A percentile compares a stretch with the other conserved stretches of the same genome.
Conservation (phyloP, 2,329 filamentous ascomycete species). For the Verticillium tricorpus region DNA sequence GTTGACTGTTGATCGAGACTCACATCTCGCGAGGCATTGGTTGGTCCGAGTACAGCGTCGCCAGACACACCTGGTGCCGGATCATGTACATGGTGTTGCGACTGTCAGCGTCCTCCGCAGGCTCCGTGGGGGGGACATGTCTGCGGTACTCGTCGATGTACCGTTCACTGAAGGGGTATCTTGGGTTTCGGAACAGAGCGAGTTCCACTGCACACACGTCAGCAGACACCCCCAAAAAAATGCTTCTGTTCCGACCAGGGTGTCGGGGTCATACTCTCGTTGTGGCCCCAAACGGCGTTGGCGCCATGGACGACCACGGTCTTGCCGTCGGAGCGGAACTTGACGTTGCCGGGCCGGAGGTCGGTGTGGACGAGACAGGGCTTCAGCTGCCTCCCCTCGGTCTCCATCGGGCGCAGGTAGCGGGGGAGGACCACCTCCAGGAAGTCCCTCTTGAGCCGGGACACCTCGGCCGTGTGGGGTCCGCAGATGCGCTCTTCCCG, state of each 20-base stretch:
- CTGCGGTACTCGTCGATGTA: slow-evolving; percentile 21
- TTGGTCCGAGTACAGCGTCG: slow-evolving; percentile 14
- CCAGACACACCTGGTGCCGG: slow-evolving; percentile 17
- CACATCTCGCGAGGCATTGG: not conserved
- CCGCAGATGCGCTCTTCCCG: slow-evolving; percentile 11
- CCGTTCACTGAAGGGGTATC: slow-evolving; percentile 17
- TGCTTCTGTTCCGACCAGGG: not conserved
- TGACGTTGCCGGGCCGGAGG: slow-evolving; percentile 20
- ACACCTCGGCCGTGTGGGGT: slow-evolving; percentile 11
- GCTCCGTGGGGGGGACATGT: slow-evolving; percentile 19
- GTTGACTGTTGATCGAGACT: not conserved
- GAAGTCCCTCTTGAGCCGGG: slow-evolving; percentile 11
- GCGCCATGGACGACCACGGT: slow-evolving; percentile 17
- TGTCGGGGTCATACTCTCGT: slow-evolving; percentile 14
- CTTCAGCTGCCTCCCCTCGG: slow-evolving; percentile 14
- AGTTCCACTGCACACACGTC: not conserved
- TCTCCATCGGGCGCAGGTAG: slow-evolving; percentile 17
- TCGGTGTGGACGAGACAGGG: slow-evolving; percentile 20
- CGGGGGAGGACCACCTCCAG: slow-evolving; percentile 18
- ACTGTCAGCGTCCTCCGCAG: slow-evolving; percentile 20
- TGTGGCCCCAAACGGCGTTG: slow-evolving; percentile 18
- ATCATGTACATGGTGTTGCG: slow-evolving; percentile 22
- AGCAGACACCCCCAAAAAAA: not conserved
- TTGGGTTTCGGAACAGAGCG: not conserved
- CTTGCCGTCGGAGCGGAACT: slow-evolving; percentile 6